Evolutionary conservation across 2,329 filamentous ascomycete genomes (phyloP).

Genomic region (Beauveria caledonica): DNA sequence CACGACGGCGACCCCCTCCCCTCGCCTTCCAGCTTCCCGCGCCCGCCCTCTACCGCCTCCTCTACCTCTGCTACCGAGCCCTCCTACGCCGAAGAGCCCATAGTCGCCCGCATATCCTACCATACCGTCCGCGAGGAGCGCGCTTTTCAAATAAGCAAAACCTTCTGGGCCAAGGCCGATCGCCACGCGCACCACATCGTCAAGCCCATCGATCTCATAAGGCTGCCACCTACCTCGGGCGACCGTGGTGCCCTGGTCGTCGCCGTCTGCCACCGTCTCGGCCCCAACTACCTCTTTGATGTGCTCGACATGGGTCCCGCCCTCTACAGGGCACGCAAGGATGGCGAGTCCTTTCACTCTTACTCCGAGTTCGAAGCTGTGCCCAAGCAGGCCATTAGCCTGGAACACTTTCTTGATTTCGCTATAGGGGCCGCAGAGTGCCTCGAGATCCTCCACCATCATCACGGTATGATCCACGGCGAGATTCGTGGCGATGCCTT

Average conservation of each 20-base stretch:
- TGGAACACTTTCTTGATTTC: conserved; percentile 79
- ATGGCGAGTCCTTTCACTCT: conserved; percentile 42
- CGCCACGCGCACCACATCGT: conserved; percentile 68
- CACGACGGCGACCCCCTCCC: conserved; percentile 23
- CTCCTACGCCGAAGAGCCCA: conserved; percentile 51
- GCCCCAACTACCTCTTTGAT: conserved; percentile 61
- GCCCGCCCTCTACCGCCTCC: conserved; percentile 24
- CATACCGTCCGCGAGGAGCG: conserved; percentile 79
- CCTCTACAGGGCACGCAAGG: conserved; percentile 51
- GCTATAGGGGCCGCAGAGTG: conserved; percentile 83
- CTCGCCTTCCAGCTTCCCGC: conserved; percentile 25
- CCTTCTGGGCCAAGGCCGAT: conserved; percentile 61
- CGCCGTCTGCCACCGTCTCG: conserved; percentile 72
- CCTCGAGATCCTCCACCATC: conserved; percentile 84
- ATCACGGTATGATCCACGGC: conserved; percentile 77
- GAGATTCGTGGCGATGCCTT: conserved; percentile 89
- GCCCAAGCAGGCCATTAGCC: conserved; percentile 53
- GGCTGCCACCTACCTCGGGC: conserved; percentile 57
- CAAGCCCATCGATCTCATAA: conserved; percentile 70
- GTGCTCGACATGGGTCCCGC: conserved; percentile 72
- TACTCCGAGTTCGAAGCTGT: conserved; percentile 36
- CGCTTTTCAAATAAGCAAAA: conserved; percentile 75
- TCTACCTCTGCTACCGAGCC: conserved; percentile 34
- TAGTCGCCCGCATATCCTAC: conserved; percentile 75
- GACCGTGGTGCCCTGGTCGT: conserved; percentile 67